These are phyloP conservation scores for Uronychia setigera DNA, from an alignment of 73 alveolate species.

Conservation along the genomic window DNA sequence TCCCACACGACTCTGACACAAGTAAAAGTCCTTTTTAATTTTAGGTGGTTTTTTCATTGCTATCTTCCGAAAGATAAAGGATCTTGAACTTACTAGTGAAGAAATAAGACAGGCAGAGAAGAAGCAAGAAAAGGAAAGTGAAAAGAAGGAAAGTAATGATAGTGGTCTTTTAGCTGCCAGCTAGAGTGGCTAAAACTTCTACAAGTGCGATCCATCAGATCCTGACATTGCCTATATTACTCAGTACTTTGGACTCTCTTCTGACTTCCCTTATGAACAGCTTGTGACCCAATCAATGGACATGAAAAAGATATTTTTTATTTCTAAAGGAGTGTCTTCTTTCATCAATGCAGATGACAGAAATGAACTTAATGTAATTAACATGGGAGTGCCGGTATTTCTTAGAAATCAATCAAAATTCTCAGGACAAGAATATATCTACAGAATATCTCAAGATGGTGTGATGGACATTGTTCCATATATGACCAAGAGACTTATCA, in stretches of 20 bases:
- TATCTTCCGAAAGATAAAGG: conserved; percentile 77
- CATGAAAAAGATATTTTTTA: conserved; percentile 73
- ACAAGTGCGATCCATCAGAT: conserved; percentile 51
- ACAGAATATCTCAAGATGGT: conserved; percentile 84
- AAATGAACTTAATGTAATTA: conserved; percentile 28
- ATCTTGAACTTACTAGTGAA: too few species aligned
- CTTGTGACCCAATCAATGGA: conserved; percentile 66
- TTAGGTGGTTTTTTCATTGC: conserved; percentile 90
- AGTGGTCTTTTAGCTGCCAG: neutral
- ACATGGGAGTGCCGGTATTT: conserved; percentile 84
- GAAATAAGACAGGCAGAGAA: neutral
- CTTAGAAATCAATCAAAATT: conserved; percentile 65
- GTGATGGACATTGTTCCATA: conserved; percentile 72
- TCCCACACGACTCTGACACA: conserved; percentile 97
- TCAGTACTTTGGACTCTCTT: conserved; percentile 77
- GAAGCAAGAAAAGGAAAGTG: neutral
- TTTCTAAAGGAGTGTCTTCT: conserved; percentile 64
- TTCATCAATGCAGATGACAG: conserved; percentile 63
- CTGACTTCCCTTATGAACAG: conserved; percentile 70
- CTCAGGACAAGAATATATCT: conserved; percentile 68
- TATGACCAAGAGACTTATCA: conserved; percentile 74
- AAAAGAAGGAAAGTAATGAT: conserved; percentile 8
- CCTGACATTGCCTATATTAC: conserved; percentile 75
- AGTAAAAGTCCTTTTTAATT: conserved; percentile 34
- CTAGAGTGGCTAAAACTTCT: conserved; percentile 1